Percentiles rank a stretch among this genome's conserved stretches.
phyloP scores from a whole-genome alignment of 2,329 filamentous ascomycete species.

The Pseudogymnoascus sp. region DNA sequence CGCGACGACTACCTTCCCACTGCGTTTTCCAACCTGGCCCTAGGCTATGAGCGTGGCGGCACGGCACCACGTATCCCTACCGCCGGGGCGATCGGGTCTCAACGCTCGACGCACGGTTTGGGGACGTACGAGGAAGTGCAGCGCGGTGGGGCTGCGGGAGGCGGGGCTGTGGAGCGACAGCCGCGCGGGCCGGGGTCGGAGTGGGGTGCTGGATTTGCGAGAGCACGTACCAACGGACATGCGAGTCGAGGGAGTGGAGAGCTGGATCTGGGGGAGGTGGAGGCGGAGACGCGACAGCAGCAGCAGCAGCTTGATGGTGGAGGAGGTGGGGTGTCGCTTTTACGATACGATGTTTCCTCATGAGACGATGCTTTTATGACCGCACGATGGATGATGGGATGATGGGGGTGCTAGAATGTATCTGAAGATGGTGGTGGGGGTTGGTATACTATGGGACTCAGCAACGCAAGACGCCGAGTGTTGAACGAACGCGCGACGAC shows the following conservation, averaged over 20 bases:
- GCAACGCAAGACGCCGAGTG: neutral
- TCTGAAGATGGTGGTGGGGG: neutral
- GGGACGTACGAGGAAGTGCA: conserved; percentile 20
- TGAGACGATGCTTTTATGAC: neutral
- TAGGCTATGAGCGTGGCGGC: conserved; percentile 33
- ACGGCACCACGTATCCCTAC: conserved; percentile 24
- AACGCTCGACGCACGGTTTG: conserved; percentile 38
- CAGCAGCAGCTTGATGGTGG: conserved; percentile 1
- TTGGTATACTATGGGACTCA: neutral
- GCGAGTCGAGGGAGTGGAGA: conserved; percentile 52
- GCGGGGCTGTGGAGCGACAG: conserved; percentile 43
- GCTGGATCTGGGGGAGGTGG: conserved; percentile 24
- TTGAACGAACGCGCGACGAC: neutral
- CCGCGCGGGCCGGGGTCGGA: conserved; percentile 48
- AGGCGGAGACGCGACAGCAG: neutral
- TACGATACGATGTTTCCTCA: conserved; percentile 3
- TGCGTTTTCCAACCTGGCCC: conserved; percentile 50
- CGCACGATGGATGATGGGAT: conserved; percentile 1
- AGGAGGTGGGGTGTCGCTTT: neutral
- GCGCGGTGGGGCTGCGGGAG: conserved; percentile 17
- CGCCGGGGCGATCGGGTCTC: conserved; percentile 55
- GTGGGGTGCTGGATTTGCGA: conserved; percentile 48
- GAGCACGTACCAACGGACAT: conserved; percentile 51
- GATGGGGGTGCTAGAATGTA: neutral
- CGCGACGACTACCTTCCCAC: conserved; percentile 36